Evolutionary conservation across 441 rosid genomes (phyloP).

Genomic region (Corymbia calophylla): DNA sequence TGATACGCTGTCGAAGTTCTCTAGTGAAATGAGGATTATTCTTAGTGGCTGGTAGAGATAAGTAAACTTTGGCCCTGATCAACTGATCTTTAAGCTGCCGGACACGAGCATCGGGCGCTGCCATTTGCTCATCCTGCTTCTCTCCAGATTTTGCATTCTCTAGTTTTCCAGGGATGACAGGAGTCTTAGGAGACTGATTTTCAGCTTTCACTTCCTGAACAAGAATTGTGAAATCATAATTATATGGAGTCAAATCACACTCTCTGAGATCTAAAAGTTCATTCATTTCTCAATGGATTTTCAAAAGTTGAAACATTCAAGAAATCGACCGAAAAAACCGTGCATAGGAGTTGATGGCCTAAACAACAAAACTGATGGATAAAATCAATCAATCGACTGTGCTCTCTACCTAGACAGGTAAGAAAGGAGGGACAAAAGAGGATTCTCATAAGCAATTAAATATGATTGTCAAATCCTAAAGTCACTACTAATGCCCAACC

Average conservation of each 20-base stretch:
- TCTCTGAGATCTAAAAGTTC: background rate
- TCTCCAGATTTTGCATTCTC: conserved; percentile 19
- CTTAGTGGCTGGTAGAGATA: conserved; percentile 61
- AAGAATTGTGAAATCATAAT: background rate
- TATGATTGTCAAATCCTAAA: background rate
- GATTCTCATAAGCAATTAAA: background rate
- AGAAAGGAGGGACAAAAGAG: background rate
- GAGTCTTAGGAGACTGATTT: conserved; percentile 17
- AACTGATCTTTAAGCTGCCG: conserved; percentile 79
- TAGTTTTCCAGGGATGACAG: conserved; percentile 14
- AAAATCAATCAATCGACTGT: background rate
- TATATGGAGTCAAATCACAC: background rate
- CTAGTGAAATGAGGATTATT: conserved; percentile 49
- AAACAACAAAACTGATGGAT: background rate
- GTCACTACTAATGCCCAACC: background rate
- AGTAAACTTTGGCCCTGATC: conserved; percentile 72
- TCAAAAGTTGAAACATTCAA: background rate
- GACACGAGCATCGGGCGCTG: conserved; percentile 46
- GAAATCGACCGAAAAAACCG: background rate
- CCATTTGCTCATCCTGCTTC: conserved; percentile 20
- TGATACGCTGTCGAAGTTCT: conserved; percentile 69
- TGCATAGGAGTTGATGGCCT: background rate
- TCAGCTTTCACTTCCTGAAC: conserved; percentile 5
- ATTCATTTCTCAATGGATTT: background rate
- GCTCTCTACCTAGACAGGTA: conserved; percentile 5